Percentiles rank a stretch among this genome's conserved stretches.
Evolutionary conservation across 2,329 filamentous ascomycete species (phyloP).

Genomic region (Orbilia oligospora): DNA sequence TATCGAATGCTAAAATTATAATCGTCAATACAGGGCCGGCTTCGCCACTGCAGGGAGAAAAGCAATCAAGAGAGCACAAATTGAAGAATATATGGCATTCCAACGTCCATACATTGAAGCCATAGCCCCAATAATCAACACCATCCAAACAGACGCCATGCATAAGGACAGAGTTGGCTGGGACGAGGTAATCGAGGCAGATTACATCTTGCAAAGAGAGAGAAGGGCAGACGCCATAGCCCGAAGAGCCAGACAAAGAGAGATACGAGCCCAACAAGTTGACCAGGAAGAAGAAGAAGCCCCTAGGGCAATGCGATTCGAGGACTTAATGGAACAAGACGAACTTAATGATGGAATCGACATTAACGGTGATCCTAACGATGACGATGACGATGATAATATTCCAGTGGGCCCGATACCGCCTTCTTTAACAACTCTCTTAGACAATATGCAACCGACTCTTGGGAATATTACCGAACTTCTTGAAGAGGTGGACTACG

Average conservation of each 20-base stretch:
- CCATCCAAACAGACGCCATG: neutral
- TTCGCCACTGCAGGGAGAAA: neutral
- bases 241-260: neutral
- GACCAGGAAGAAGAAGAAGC: neutral
- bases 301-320: neutral
- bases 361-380: neutral
- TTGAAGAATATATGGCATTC: neutral
- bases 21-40: neutral
- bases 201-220: neutral
- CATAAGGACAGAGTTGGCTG: slow-evolving; percentile 9
- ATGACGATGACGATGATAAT: no score
- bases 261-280: neutral
- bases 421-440: neutral
- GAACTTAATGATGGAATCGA: neutral
- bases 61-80: neutral
- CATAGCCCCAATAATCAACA: neutral
- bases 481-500: neutral
- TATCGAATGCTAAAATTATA: no score
- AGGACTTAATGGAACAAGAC: neutral
- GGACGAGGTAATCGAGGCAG: neutral
- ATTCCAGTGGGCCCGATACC: no score
- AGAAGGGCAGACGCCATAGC: neutral
- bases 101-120: neutral
- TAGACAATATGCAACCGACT: neutral
- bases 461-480: neutral